phyloP scores from a whole-genome alignment of 176 grass and related monocot species.

The Aegilops umbellulata region DNA sequence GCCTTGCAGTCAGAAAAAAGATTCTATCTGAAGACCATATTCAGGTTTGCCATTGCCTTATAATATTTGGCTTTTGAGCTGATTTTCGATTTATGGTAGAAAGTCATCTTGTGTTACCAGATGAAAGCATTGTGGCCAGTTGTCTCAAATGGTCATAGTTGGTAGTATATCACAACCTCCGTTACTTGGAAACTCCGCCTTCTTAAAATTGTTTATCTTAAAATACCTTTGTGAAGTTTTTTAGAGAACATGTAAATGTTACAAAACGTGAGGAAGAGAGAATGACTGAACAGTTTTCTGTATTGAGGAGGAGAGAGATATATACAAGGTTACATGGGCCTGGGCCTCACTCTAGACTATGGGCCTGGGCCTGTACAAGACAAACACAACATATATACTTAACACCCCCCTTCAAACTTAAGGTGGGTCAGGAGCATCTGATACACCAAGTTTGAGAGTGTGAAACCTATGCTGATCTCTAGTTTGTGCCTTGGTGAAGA shows the following conservation, averaged over 20 bases:
- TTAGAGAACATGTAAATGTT: neutral
- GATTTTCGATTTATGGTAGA: neutral
- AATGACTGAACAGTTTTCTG: too few species aligned
- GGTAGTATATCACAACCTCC: neutral
- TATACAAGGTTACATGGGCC: too few species aligned
- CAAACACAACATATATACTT: too few species aligned
- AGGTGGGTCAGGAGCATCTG: too few species aligned
- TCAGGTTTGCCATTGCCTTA: conserved; percentile 46
- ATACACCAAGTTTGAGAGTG: too few species aligned
- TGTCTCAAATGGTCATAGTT: neutral
- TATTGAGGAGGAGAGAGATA: too few species aligned
- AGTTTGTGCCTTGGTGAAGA: too few species aligned
- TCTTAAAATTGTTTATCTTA: neutral
- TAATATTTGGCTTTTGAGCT: neutral
- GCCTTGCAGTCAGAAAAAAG: conserved; percentile 57
- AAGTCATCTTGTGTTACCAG: conserved; percentile 1
- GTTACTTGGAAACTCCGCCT: neutral
- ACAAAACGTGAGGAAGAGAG: too few species aligned
- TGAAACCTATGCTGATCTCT: too few species aligned
- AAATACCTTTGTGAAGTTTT: neutral
- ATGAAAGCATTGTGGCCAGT: neutral
- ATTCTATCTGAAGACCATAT: conserved; percentile 64
- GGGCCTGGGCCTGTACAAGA: too few species aligned
- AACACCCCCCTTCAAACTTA: too few species aligned
- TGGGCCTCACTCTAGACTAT: too few species aligned